Percentiles rank a stretch among this genome's conserved stretches.
phyloP scores from a whole-genome alignment of 2,329 filamentous ascomycete genomes.

The Aspergillus ruber region DNA sequence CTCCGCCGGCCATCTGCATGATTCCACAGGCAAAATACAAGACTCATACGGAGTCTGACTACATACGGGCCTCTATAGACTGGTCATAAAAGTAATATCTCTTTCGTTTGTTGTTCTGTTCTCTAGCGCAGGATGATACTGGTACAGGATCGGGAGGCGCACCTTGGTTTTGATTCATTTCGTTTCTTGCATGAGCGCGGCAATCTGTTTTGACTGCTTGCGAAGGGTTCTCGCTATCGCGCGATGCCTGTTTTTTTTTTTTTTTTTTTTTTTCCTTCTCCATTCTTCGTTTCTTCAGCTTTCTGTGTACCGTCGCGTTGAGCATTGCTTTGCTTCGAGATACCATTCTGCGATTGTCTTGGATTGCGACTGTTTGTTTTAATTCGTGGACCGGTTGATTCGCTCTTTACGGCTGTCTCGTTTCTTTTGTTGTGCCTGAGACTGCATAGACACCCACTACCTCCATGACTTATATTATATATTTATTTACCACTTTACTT shows the following conservation, averaged over 20 bases:
- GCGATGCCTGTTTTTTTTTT: too few relatives aligned
- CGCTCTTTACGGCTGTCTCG: slow-evolving; percentile 10
- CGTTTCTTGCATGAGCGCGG: slow-evolving; percentile 16
- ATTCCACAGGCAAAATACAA: slow-evolving; percentile 16
- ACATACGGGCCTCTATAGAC: slow-evolving; percentile 5
- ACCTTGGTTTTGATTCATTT: slow-evolving; percentile 10
- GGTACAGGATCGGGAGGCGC: not conserved
- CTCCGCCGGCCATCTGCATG: slow-evolving; percentile 49
- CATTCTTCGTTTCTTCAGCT: not conserved
- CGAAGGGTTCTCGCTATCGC: slow-evolving; percentile 2
- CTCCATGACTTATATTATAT: not conserved
- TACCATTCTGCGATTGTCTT: slow-evolving; percentile 30
- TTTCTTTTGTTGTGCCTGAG: not conserved
- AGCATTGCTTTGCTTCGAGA: slow-evolving; percentile 24
- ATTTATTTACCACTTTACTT: slow-evolving; percentile 24
- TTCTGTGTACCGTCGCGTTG: not conserved
- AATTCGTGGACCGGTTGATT: slow-evolving; percentile 6
- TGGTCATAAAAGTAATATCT: slow-evolving; percentile 9
- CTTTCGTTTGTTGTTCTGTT: not conserved
- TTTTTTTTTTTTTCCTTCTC: not conserved
- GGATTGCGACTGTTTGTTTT: slow-evolving; percentile 10
- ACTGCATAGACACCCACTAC: slow-evolving; percentile 14
- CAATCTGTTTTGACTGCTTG: slow-evolving; percentile 8
- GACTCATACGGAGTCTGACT: not conserved
- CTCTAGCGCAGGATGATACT: slow-evolving; percentile 1